Conservation (phyloP, 2,329 filamentous ascomycete species). For the Pestalotiopsis sp. region DNA sequence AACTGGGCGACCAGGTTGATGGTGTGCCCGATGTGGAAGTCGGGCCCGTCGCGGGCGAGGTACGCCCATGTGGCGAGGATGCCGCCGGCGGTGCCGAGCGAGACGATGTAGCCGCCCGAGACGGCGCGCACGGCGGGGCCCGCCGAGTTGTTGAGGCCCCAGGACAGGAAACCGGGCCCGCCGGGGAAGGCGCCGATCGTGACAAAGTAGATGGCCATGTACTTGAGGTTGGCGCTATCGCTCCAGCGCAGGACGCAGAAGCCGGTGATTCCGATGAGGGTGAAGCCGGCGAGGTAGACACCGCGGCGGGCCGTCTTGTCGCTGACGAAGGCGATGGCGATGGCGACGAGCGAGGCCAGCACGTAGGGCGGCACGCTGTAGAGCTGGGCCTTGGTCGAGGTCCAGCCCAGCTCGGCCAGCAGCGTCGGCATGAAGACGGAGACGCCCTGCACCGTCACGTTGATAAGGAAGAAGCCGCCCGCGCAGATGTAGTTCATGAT, state of each 20-base stretch:
- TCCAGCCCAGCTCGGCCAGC: slow-evolving; percentile 42
- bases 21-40: slow-evolving; percentile 51
- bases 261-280: slow-evolving; percentile 46
- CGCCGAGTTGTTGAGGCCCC: slow-evolving; percentile 61
- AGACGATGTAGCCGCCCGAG: slow-evolving; percentile 55
- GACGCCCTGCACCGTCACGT: slow-evolving; percentile 59
- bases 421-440: slow-evolving; percentile 54
- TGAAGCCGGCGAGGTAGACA: slow-evolving; percentile 40
- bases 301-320: slow-evolving; percentile 45
- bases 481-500: slow-evolving; percentile 63
- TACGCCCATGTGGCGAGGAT: slow-evolving; percentile 61
- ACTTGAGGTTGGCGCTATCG: slow-evolving; percentile 33
- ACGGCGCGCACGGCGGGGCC: slow-evolving; percentile 59
- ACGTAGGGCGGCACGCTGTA: slow-evolving; percentile 48
- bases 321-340: slow-evolving; percentile 39
- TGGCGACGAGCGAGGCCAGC: slow-evolving; percentile 39
- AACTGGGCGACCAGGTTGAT: slow-evolving; percentile 59
- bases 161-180: slow-evolving; percentile 58
- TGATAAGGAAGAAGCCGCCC: slow-evolving; percentile 59
- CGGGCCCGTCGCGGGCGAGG: slow-evolving; percentile 43
- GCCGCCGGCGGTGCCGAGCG: slow-evolving; percentile 56
- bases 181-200: slow-evolving; percentile 59
- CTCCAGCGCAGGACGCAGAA: slow-evolving; percentile 54
- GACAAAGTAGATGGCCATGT: slow-evolving; percentile 57
- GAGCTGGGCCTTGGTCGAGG: slow-evolving; percentile 40